Base-by-base conservation (phyloP, 2,329 filamentous ascomycete species). In the Fusarium newnesense region DNA sequence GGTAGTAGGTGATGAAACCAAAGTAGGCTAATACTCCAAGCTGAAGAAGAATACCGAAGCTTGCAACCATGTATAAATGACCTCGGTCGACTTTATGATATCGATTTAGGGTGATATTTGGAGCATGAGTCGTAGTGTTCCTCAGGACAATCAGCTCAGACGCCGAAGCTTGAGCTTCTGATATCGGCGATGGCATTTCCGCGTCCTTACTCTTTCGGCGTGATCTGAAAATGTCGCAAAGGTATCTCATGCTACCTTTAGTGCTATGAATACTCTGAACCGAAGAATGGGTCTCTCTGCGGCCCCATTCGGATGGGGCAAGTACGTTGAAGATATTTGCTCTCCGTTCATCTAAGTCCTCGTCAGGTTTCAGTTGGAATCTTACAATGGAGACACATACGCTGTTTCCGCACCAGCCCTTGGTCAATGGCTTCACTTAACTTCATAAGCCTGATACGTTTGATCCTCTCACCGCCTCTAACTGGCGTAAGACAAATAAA, bases 1-100 rank as follows among this genome's bases (percentile, higher is more conserved):
- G 64, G 24, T 74, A 43, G 49, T 79, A 62, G 19, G 61, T 65
- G 16, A 52, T 50, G 8, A 56, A 18, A 1, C 52, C 69, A 10
- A 57, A 73, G 36, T 70, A 78, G 2, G 74, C 39, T 2, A 81
- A 28, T 3, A 78, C 76, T 3, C 65, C 73, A 11, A 75, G 15
- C 46, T 81, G 79, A 26, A 80, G 52, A 0, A 76, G 10, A 2
- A 67, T 47, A 1, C 77, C 77, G 7, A 40, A 40, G 12, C 7
- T 40, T 13, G 39, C 39, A 21, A 40, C 39, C 19, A 40, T 9
- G 39, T 40, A n/a, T 40, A 40, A 40, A 13, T 40, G 39, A n/a
- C 39, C 39, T 40, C 39, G 39, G 19, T 13, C 39, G 5, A 40
- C 39, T n/a, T n/a, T 40, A 13, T 40, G 39, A n/a, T 40, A 7